Evolutionary conservation across 805 yeast genomes (phyloP).

Genomic region (Candida methanosorbosa): DNA sequence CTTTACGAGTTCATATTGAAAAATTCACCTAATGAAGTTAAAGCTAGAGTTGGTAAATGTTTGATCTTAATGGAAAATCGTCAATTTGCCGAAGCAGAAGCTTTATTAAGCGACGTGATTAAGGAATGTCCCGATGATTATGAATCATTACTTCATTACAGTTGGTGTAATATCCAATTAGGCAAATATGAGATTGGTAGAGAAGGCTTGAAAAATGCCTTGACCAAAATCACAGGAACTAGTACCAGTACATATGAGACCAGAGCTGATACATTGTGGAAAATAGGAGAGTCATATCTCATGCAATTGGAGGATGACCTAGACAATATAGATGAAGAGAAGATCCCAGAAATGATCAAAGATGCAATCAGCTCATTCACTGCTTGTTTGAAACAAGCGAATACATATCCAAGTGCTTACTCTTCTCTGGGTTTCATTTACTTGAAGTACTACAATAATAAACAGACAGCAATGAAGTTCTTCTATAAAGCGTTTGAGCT

Average conservation of each 20-base stretch:
- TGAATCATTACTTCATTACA: slow-evolving; percentile 58
- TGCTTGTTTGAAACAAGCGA: slow-evolving; percentile 52
- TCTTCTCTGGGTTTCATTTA: slow-evolving; percentile 78
- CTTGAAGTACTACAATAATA: slow-evolving; percentile 46
- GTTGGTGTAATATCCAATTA: slow-evolving; percentile 68
- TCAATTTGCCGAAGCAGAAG: slow-evolving; percentile 44
- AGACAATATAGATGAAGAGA: slow-evolving; percentile 12
- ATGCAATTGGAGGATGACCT: slow-evolving; percentile 16
- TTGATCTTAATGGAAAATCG: slow-evolving; percentile 63
- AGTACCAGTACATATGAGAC: slow-evolving; percentile 44
- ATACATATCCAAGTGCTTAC: slow-evolving; percentile 69
- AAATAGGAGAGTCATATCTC: slow-evolving; percentile 60
- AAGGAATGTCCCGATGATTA: slow-evolving; percentile 39
- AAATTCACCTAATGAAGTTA: slow-evolving; percentile 27
- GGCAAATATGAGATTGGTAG: slow-evolving; percentile 46
- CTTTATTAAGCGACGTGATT: slow-evolving; percentile 42
- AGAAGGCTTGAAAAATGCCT: slow-evolving; percentile 33
- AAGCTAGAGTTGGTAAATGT: slow-evolving; percentile 77
- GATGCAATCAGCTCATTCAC: slow-evolving; percentile 51
- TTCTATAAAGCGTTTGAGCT: slow-evolving; percentile 85
- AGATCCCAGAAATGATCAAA: slow-evolving; percentile 22
- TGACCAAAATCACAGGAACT: slow-evolving; percentile 36
- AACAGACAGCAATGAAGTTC: slow-evolving; percentile 70
- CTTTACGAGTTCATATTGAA: slow-evolving; percentile 56
- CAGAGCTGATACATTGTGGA: slow-evolving; percentile 59